phyloP scores from a whole-genome alignment of 2,329 filamentous ascomycete species.

The Onygenales sp. region DNA sequence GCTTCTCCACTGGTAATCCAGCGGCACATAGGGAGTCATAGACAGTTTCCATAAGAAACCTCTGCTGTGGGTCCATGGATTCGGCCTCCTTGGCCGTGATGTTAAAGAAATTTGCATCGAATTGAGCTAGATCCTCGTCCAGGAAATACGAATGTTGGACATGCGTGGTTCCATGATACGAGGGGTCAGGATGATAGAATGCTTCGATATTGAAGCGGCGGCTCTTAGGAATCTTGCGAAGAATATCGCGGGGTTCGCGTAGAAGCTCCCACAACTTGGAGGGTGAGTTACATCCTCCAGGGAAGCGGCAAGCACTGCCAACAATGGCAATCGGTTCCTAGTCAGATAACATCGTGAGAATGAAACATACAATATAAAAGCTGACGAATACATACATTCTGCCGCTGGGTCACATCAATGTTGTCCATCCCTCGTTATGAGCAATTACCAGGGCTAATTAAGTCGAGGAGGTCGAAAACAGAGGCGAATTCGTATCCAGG shows the following conservation, averaged over 20 bases:
- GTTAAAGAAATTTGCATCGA: slow-evolving; percentile 25
- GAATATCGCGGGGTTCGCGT: not conserved
- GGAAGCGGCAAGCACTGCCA: slow-evolving; percentile 1
- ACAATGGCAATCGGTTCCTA: slow-evolving; percentile 1
- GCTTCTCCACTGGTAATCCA: slow-evolving; percentile 16
- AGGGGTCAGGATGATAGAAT: slow-evolving; percentile 12
- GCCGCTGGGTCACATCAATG: too few relatives aligned
- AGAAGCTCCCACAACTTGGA: slow-evolving; percentile 3
- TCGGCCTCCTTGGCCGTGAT: slow-evolving; percentile 17
- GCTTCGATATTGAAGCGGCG: slow-evolving; percentile 11
- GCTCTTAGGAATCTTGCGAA: slow-evolving; percentile 11
- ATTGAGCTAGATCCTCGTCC: slow-evolving; percentile 16
- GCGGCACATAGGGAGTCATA: slow-evolving; percentile 22
- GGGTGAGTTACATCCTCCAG: not conserved
- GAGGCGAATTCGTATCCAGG: too few relatives aligned
- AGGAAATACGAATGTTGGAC: slow-evolving; percentile 11
- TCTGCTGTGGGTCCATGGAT: slow-evolving; percentile 24
- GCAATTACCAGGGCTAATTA: too few relatives aligned
- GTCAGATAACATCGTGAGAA: too few relatives aligned
- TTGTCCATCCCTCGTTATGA: too few relatives aligned
- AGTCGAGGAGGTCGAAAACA: too few relatives aligned
- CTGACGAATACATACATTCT: too few relatives aligned
- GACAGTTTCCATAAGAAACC: slow-evolving; percentile 19
- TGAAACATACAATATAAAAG: too few relatives aligned
- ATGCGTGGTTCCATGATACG: slow-evolving; percentile 9